Base-by-base conservation (phyloP, 345 rosid genomes). In the Moringa oleifera region DNA sequence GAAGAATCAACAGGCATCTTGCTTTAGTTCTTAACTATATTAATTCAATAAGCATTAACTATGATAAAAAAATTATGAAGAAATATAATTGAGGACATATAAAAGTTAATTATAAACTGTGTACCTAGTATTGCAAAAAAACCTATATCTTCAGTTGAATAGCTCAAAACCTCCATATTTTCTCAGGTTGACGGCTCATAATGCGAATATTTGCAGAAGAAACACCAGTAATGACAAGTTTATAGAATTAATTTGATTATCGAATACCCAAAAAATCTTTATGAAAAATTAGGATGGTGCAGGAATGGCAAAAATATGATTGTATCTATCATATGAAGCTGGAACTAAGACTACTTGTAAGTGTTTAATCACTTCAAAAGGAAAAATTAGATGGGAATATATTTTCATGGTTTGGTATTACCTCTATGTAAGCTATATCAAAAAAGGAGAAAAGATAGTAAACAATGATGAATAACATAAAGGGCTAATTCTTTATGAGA, bases 371-470 rank as follows among this genome's bases (percentile, higher is more conserved):
- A n/a, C n/a, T n/a, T n/a, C 37, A 33, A 11, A 5, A 33, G 37
- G n/a, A n/a, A 33, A 33, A 11, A 33, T 33, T 33, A 33, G 11
- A 4, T 11, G 11, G 37, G 11, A 33, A 33, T 11, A 33, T 5
- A 33, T 5, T 33, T 33, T 4, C 11, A 33, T 5, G 11, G 11
- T 33, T 33, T 11, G 11, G 6, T 33, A 11, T 33, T 73, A 91
- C 97, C 96, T 94, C 96, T 1, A 91, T 57, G 77, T 90, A 94
- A 67, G 97, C 96, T 96, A 94, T 90, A 64, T 94, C 96, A 60
- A 86, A 93, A 53, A 94, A 93, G 13, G 97, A 85, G 75, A 90
- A 86, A 71, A 88, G 56, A 31, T 91, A 90, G 59, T 94, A 90
- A 51, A 88, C 96, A 11, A 90, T 72, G 52, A 90, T 84, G 24